phyloP scores from a whole-genome alignment of 148 eudicot species.

The Silene latifolia region DNA sequence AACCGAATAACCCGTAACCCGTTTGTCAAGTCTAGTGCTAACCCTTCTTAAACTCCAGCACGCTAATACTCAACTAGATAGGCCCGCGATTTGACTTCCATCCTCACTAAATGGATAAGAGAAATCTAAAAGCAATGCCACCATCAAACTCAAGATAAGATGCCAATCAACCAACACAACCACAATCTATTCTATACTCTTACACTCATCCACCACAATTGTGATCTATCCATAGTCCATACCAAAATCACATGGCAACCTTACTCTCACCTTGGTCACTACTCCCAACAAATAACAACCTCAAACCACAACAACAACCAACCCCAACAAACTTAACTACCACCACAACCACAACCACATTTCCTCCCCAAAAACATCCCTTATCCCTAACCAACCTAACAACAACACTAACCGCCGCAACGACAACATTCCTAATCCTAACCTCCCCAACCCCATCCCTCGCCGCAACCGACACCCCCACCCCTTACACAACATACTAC shows the following conservation, averaged over 20 bases:
- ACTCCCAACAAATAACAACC: slow-evolving; percentile 32
- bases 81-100: no score
- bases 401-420: slow-evolving; percentile 43
- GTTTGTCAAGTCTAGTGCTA: no score
- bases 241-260: slow-evolving; percentile 35
- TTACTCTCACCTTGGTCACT: slow-evolving; percentile 53
- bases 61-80: no score
- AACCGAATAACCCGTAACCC: no score
- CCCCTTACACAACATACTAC: slow-evolving; percentile 48
- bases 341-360: slow-evolving; percentile 7
- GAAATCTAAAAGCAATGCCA: not conserved
- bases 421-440: slow-evolving; percentile 41
- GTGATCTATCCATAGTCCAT: not conserved
- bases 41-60: no score
- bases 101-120: slow-evolving; percentile 8
- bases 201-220: not conserved
- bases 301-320: slow-evolving; percentile 21
- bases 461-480: slow-evolving; percentile 24
- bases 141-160: not conserved
- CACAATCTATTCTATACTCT: no score
- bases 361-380: slow-evolving; percentile 21
- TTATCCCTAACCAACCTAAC: slow-evolving; percentile 35
- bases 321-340: slow-evolving; percentile 23
- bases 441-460: slow-evolving; percentile 34
- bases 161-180: not conserved